phyloP scores from a whole-genome alignment of 2,329 filamentous ascomycete species.

The Aspergillus costaricaensis region DNA sequence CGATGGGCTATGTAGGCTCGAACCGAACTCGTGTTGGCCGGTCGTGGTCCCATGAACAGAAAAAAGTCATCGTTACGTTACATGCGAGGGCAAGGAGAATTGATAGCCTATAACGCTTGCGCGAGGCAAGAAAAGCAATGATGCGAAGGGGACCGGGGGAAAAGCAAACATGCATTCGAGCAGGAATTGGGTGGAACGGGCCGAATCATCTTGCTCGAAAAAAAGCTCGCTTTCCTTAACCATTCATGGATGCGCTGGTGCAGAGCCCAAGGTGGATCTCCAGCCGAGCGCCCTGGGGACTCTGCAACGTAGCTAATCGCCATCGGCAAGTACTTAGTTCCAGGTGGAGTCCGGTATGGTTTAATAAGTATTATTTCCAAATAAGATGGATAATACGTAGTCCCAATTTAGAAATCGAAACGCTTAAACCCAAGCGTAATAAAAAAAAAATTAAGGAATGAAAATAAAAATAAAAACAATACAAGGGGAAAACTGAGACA shows the following conservation, averaged over 20 bases:
- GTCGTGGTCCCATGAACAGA: neutral
- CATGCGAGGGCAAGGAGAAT: conserved; percentile 3
- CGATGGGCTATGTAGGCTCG: conserved; percentile 1
- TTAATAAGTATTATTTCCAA: too few species aligned
- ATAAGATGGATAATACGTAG: too few species aligned
- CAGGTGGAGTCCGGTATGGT: too few species aligned
- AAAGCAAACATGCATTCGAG: conserved; percentile 1
- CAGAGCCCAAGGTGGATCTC: neutral
- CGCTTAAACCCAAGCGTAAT: neutral
- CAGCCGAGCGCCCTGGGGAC: conserved; percentile 6
- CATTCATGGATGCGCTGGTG: neutral
- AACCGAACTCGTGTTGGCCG: conserved; percentile 6
- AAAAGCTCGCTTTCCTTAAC: neutral
- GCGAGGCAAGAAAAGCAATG: neutral
- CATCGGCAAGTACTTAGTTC: neutral
- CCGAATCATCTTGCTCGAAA: neutral
- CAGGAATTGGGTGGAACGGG: neutral
- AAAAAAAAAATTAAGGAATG: neutral
- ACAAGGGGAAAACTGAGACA: neutral
- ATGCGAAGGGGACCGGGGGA: neutral
- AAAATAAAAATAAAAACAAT: neutral
- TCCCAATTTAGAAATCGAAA: too few species aligned
- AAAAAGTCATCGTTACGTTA: conserved; percentile 7
- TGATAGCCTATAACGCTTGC: neutral
- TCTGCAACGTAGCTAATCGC: conserved; percentile 3